These are phyloP conservation scores for Colletotrichum neosansevieriae DNA, from an alignment of 2,329 filamentous ascomycete genomes.

Conservation along the genomic window DNA sequence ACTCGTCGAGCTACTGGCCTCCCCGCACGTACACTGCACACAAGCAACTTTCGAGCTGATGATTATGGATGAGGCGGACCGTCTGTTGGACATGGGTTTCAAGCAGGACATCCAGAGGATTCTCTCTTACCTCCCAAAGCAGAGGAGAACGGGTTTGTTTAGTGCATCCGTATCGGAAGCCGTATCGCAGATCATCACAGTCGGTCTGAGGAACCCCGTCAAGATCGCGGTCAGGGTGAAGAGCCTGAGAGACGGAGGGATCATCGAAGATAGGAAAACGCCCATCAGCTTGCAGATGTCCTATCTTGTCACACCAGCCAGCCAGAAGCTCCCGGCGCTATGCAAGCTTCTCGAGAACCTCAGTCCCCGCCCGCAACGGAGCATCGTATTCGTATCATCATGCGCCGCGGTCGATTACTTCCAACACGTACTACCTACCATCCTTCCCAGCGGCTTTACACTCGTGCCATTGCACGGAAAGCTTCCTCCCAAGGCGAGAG, in stretches of 20 bases:
- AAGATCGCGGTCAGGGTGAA: constrained; percentile 96
- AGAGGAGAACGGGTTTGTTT: constrained; percentile 92
- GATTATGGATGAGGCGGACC: constrained; percentile 94
- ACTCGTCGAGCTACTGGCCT: constrained; percentile 87
- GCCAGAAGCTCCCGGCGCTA: constrained; percentile 83
- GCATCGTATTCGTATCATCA: constrained; percentile 92
- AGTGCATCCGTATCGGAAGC: constrained; percentile 97
- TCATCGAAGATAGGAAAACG: constrained; percentile 84
- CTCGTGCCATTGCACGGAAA: constrained; percentile 92
- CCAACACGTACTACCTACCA: constrained; percentile 78
- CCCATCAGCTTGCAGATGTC: constrained; percentile 94
- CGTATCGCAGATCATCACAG: constrained; percentile 90
- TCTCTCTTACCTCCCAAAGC: constrained; percentile 86
- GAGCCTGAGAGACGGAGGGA: constrained; percentile 70
- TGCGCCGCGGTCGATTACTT: constrained; percentile 97
- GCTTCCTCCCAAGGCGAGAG: constrained; percentile 86
- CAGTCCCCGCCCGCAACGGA: constrained; percentile 82
- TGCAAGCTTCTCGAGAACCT: constrained; percentile 77
- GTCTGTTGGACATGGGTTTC: constrained; percentile 92
- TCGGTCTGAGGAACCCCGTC: constrained; percentile 92
- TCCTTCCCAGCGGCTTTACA: constrained; percentile 76
- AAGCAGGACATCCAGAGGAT: constrained; percentile 91
- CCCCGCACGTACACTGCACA: constrained; percentile 87
- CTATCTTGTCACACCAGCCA: constrained; percentile 80
- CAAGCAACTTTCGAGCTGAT: constrained; percentile 92